A percentile compares a stretch with the other conserved stretches of the same genome.
These are phyloP conservation scores for Raffaelea albimanens DNA, from an alignment of 2,329 filamentous ascomycete species.

Conservation along the genomic window DNA sequence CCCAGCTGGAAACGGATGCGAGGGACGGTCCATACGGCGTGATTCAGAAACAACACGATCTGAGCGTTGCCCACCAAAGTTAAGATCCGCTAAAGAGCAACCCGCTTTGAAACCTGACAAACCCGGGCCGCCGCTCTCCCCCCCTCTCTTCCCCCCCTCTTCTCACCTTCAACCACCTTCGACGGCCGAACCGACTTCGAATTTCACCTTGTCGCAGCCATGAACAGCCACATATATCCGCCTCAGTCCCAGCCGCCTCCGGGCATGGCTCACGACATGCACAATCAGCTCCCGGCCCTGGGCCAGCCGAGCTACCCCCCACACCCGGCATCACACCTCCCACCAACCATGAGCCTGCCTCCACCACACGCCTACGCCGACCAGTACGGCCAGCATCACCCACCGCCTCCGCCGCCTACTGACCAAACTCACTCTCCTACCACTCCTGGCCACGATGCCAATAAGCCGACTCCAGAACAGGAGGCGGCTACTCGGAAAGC, in stretches of 20 bases:
- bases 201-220: constrained; percentile 1
- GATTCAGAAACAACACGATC: no score
- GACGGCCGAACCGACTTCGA: no score
- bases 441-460: constrained; percentile 3
- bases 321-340: constrained; percentile 6
- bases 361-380: constrained; percentile 11
- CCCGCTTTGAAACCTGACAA: no score
- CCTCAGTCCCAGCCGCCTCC: constrained; percentile 8
- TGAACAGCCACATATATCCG: constrained; percentile 11
- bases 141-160: neutral
- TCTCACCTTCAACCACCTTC: neutral
- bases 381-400: constrained; percentile 10
- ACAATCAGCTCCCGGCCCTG: constrained; percentile 10
- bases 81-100: no score
- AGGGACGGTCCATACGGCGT: no score
- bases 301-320: constrained; percentile 7
- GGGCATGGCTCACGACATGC: constrained; percentile 9
- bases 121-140: neutral
- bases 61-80: no score
- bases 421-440: constrained; percentile 6
- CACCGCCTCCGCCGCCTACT: neutral
- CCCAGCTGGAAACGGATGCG: no score
- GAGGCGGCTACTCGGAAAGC: constrained; percentile 13
- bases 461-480: constrained; percentile 11
- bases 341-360: constrained; percentile 10